These are phyloP conservation scores for Lentinula lateritia DNA, from an alignment of 768 basidiomycete genomes.

Conservation along the genomic window DNA sequence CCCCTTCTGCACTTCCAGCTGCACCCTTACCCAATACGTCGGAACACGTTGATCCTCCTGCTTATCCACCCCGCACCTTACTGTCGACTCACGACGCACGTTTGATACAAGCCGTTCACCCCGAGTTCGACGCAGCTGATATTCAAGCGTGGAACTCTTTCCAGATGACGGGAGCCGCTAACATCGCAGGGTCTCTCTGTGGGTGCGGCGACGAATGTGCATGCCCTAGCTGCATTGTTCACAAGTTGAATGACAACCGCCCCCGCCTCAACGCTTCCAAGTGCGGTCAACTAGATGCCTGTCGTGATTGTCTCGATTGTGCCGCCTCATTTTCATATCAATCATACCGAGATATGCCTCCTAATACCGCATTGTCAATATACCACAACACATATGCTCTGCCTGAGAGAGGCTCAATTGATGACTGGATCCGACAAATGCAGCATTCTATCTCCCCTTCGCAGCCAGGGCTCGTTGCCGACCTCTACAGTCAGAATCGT, in stretches of 20 bases:
- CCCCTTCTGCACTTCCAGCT: slow-evolving; percentile 10
- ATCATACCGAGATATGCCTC: slow-evolving; percentile 32
- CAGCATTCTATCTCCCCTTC: neutral
- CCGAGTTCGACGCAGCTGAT: slow-evolving; percentile 1
- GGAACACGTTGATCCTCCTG: neutral
- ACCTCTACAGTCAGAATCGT: neutral
- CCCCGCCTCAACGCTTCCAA: slow-evolving; percentile 28
- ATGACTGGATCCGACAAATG: slow-evolving; percentile 57
- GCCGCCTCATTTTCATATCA: slow-evolving; percentile 27
- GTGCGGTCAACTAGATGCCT: slow-evolving; percentile 31
- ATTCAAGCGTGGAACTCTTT: slow-evolving; percentile 2
- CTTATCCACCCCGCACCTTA: neutral
- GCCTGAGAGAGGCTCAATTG: slow-evolving; percentile 30
- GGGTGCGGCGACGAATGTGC: slow-evolving; percentile 39
- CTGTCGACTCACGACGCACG: neutral
- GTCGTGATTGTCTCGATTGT: slow-evolving; percentile 56
- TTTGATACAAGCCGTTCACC: neutral
- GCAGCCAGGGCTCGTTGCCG: neutral
- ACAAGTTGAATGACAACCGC: slow-evolving; percentile 21
- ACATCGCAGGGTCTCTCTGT: slow-evolving; percentile 21
- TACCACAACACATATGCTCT: neutral
- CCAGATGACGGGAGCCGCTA: neutral
- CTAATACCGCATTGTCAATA: slow-evolving; percentile 34
- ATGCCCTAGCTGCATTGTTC: slow-evolving; percentile 33
- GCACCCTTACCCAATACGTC: neutral